Percentiles rank a stretch among this genome's conserved stretches.
phyloP scores from a whole-genome alignment of 495 filamentous ascomycete genomes.

The Friedmanniomyces simplex region DNA sequence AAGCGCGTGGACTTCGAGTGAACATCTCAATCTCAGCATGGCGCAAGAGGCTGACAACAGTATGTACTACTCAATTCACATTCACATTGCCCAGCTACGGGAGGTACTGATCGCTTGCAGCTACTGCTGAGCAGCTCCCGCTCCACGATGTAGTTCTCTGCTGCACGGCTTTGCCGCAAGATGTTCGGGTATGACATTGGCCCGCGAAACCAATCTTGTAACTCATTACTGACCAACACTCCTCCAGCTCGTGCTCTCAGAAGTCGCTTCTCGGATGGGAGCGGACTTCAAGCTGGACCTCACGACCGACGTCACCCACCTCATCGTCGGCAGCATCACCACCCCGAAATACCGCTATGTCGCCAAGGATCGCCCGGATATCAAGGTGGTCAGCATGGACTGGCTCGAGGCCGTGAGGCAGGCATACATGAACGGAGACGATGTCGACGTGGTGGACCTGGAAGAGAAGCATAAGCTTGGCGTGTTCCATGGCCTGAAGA shows the following conservation, averaged over 20 bases:
- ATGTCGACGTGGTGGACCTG: conserved; percentile 61
- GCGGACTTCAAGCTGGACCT: conserved; percentile 78
- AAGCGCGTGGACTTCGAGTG: too few relatives aligned
- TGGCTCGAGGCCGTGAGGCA: conserved; percentile 79
- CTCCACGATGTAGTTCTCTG: conserved; percentile 77
- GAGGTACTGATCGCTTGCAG: not conserved
- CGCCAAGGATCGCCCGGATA: conserved; percentile 75
- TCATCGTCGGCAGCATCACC: conserved; percentile 77
- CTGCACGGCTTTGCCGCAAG: conserved; percentile 76
- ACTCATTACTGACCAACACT: not conserved
- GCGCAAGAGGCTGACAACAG: not conserved
- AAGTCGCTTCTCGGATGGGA: conserved; percentile 69
- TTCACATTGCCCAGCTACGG: not conserved
- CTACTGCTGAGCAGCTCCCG: conserved; percentile 35
- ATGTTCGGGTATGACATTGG: conserved; percentile 57
- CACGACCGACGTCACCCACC: conserved; percentile 91
- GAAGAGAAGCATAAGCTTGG: conserved; percentile 52
- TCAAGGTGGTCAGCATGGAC: conserved; percentile 62
- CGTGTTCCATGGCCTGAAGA: conserved; percentile 52
- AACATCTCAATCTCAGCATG: not conserved
- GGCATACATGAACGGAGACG: conserved; percentile 70
- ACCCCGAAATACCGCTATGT: conserved; percentile 94
- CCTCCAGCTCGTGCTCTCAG: conserved; percentile 54
- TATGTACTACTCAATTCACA: not conserved
- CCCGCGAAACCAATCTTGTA: too few relatives aligned